Evolutionary conservation across 495 filamentous ascomycete species (phyloP).

Genomic region (Corynascus novoguineensis): DNA sequence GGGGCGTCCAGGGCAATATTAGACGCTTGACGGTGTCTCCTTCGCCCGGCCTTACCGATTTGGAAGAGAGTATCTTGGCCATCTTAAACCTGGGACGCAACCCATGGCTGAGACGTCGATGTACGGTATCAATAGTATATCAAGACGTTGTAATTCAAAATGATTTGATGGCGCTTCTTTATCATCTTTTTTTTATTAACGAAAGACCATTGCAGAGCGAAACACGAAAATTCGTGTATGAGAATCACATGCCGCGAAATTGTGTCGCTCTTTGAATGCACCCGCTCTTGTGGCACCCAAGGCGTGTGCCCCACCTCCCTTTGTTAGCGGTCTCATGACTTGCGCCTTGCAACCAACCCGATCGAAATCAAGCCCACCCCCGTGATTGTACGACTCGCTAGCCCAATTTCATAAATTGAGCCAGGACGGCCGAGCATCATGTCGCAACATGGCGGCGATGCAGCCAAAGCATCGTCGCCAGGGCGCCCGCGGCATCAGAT

Average conservation of each 20-base stretch:
- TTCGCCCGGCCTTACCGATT: too few relatives aligned
- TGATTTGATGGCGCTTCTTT: too few relatives aligned
- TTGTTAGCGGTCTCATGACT: not conserved
- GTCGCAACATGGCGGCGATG: constrained; percentile 36
- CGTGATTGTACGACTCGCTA: constrained; percentile 14
- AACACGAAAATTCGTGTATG: too few relatives aligned
- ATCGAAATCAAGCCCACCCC: constrained; percentile 2
- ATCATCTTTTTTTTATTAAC: too few relatives aligned
- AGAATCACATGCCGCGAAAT: constrained; percentile 5
- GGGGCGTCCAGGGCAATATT: not conserved
- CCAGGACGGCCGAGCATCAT: constrained; percentile 15
- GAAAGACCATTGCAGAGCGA: too few relatives aligned
- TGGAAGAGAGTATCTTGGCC: too few relatives aligned
- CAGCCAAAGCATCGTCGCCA: constrained; percentile 29
- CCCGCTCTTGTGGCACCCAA: not conserved
- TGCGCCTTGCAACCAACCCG: not conserved
- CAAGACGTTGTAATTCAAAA: too few relatives aligned
- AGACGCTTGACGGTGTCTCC: too few relatives aligned
- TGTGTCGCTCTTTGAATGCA: too few relatives aligned
- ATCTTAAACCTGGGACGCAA: not conserved
- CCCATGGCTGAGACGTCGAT: too few relatives aligned
- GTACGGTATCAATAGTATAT: too few relatives aligned
- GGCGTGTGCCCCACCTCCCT: constrained; percentile 14
- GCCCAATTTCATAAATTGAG: constrained; percentile 1
- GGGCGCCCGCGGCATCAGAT: constrained; percentile 44